Evolutionary conservation across 129 eudicot species (phyloP).

Genomic region (Flaveria linearis): DNA sequence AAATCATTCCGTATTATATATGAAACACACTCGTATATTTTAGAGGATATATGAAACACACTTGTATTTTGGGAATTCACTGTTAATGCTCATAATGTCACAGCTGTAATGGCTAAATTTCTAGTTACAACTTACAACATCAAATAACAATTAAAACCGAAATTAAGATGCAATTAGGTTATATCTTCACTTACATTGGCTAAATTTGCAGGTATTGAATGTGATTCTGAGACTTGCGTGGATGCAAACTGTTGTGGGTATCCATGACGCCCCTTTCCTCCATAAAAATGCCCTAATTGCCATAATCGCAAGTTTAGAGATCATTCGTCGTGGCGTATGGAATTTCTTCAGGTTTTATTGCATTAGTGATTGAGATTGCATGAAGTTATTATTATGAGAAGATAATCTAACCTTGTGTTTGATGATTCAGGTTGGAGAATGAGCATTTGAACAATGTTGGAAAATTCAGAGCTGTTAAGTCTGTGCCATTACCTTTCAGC

Average conservation of each 20-base stretch:
- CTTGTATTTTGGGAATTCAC: too few species aligned
- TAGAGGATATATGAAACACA: too few species aligned
- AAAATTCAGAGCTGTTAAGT: slow-evolving; percentile 53
- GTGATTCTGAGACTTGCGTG: slow-evolving; percentile 55
- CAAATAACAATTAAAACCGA: not conserved
- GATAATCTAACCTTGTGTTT: not conserved
- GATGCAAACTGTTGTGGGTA: slow-evolving; percentile 40
- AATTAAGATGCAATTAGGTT: not conserved
- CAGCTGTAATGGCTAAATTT: too few species aligned
- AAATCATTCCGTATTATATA: too few species aligned
- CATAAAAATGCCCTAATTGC: slow-evolving; percentile 8
- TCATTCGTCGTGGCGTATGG: slow-evolving; percentile 7
- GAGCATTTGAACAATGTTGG: slow-evolving; percentile 43
- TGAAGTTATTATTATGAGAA: not conserved
- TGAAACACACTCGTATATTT: too few species aligned
- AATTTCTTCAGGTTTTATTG: slow-evolving; percentile 9
- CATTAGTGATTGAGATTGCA: not conserved
- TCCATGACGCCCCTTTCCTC: not conserved
- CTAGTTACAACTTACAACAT: slow-evolving; percentile 3
- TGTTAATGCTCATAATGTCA: too few species aligned
- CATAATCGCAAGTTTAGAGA: slow-evolving; percentile 12
- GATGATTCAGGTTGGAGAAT: slow-evolving; percentile 48
- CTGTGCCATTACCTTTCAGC: slow-evolving; percentile 59
- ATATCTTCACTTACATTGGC: not conserved
- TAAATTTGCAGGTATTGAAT: slow-evolving; percentile 35